These are phyloP conservation scores for Nitzschia putrida DNA, from an alignment of 108 stramenopile genomes.

Conservation along the genomic window DNA sequence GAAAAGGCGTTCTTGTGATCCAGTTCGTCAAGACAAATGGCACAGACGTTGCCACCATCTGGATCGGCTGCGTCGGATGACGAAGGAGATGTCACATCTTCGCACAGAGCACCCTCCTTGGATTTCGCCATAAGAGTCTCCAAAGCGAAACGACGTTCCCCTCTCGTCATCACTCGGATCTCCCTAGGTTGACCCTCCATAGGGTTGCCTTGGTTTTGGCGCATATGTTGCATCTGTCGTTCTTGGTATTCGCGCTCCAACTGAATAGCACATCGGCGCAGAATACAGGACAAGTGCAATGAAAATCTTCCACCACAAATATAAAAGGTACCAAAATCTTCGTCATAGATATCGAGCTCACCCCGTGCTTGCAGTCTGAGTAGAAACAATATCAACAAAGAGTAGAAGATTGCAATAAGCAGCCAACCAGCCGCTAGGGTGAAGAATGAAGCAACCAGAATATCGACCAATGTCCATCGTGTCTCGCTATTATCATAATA, in stretches of 20 bases:
- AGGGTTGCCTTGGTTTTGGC: background rate
- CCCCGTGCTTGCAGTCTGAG: conserved; percentile 40
- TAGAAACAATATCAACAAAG: conserved; percentile 32
- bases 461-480: conserved; percentile 7
- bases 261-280: conserved; percentile 36
- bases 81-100: background rate
- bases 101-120: background rate
- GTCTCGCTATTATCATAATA: no score
- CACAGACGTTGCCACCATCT: conserved; percentile 22
- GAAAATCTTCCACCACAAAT: conserved; percentile 26
- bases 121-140: conserved; percentile 25
- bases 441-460: conserved; percentile 40
- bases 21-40: conserved; percentile 31
- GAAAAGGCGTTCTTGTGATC: conserved; percentile 15
- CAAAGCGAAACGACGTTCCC: conserved; percentile 42
- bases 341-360: conserved; percentile 40
- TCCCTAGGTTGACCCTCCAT: background rate
- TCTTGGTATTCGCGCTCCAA: conserved; percentile 26
- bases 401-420: conserved; percentile 39
- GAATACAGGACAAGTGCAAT: conserved; percentile 33
- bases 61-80: background rate
- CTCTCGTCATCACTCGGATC: conserved; percentile 38
- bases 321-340: conserved; percentile 35
- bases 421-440: conserved; percentile 40
- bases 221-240: conserved; percentile 1